Conservation (phyloP, 139 green algal species). For the Pseudopediastrum boryanum region DNA sequence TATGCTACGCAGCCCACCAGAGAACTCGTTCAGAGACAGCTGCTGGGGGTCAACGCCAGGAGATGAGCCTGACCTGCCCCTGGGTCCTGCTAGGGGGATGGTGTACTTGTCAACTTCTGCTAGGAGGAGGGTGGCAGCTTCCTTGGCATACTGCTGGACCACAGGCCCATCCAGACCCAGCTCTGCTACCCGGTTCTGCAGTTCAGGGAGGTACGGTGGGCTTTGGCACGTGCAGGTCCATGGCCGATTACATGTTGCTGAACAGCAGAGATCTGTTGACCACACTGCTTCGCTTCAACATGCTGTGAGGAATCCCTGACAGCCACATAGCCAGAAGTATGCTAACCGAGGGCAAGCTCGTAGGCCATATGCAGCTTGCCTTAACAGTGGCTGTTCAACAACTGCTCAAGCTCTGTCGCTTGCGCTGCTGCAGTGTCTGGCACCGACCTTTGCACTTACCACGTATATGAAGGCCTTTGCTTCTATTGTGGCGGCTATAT, state of each 20-base stretch:
- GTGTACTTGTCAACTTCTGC: conserved; percentile 32
- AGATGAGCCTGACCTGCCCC: not conserved
- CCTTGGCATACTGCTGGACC: conserved; percentile 25
- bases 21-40: conserved; percentile 38
- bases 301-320: not conserved
- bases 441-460: too few species aligned
- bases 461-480: too few species aligned
- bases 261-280: not conserved
- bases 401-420: too few species aligned
- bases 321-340: not conserved
- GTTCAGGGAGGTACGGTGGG: too few species aligned
- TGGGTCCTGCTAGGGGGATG: not conserved
- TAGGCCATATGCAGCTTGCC: too few species aligned
- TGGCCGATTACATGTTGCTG: not conserved
- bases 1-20: conserved; percentile 31
- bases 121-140: conserved; percentile 31
- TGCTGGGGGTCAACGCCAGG: conserved; percentile 5
- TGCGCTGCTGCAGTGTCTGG: too few species aligned
- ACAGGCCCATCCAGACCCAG: conserved; percentile 19
- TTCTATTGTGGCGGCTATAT: too few species aligned
- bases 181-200: conserved; percentile 24
- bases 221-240: not conserved
- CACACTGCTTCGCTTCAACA: not conserved
- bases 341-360: not conserved
- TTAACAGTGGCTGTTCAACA: too few species aligned